phyloP scores from a whole-genome alignment of 2,329 filamentous ascomycete species.

The Grosmannia clavigera region DNA sequence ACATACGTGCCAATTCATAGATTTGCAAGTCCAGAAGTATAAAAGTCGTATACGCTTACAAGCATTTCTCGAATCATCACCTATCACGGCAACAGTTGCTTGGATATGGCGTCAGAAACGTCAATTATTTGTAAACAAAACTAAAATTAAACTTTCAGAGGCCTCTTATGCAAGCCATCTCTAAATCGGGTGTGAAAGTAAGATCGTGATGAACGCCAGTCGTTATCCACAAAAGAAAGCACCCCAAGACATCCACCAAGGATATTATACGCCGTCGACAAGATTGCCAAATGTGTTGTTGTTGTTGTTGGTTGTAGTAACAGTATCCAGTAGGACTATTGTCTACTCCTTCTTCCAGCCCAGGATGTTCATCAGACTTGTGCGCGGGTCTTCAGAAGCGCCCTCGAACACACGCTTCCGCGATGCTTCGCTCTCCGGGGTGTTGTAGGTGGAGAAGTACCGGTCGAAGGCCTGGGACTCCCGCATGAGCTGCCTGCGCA shows the following conservation, averaged over 20 bases:
- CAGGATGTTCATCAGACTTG: slow-evolving; percentile 22
- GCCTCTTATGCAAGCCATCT: neutral
- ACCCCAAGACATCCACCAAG: neutral
- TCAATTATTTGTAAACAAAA: neutral
- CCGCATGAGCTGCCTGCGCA: slow-evolving; percentile 20
- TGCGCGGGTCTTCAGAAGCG: slow-evolving; percentile 20
- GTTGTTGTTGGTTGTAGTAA: neutral
- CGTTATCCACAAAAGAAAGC: neutral
- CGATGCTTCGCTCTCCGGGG: slow-evolving; percentile 22
- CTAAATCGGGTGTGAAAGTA: neutral
- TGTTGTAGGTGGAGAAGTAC: slow-evolving; percentile 25
- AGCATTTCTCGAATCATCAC: too few species aligned
- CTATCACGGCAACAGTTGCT: too few species aligned
- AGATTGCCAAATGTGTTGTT: neutral
- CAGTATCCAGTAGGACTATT: too few species aligned
- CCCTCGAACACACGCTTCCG: slow-evolving; percentile 21
- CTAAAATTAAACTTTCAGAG: neutral
- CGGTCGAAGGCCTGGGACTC: slow-evolving; percentile 24
- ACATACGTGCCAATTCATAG: too few species aligned
- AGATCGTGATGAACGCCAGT: neutral
- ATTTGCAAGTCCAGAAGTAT: too few species aligned
- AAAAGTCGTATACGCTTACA: too few species aligned
- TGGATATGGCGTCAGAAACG: too few species aligned
- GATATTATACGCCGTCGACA: neutral
- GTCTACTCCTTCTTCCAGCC: slow-evolving; percentile 14